These are phyloP conservation scores for Solanum ossicruentum DNA, from an alignment of 257 asterid species.

Conservation along the genomic window DNA sequence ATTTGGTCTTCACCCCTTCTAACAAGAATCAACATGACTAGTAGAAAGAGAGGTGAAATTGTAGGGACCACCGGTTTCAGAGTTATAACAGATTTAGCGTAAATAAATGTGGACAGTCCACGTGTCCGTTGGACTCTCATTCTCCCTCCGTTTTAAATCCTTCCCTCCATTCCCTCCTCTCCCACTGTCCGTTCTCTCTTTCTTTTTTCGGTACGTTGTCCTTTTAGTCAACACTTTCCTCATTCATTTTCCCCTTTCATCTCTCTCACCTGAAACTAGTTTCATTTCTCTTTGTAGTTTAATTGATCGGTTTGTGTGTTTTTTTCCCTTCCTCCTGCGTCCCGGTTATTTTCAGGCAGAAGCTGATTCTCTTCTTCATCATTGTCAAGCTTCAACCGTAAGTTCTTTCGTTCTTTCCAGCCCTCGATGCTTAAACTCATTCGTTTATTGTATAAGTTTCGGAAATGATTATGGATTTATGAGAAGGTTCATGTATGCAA, in stretches of 20 bases:
- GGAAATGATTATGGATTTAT: neutral
- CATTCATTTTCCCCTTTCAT: neutral
- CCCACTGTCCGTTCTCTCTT: neutral
- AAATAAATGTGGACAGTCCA: neutral
- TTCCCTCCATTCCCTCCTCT: conserved; percentile 4
- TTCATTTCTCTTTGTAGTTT: neutral
- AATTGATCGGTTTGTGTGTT: neutral
- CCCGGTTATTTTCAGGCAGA: neutral
- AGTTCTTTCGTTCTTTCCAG: neutral
- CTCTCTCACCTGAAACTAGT: neutral
- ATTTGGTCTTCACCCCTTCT: neutral
- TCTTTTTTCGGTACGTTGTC: neutral
- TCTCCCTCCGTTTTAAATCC: conserved; percentile 12
- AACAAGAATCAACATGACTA: neutral
- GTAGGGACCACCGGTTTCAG: neutral
- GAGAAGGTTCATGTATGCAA: neutral
- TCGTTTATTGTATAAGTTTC: no score
- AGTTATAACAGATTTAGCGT: neutral
- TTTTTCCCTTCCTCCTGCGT: neutral
- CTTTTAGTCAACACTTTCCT: neutral
- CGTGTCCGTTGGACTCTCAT: neutral
- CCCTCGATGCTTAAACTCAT: neutral
- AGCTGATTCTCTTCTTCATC: neutral
- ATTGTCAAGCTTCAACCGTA: neutral
- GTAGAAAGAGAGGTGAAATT: neutral